Percentiles rank a stretch among this genome's conserved stretches.
These are phyloP conservation scores for Phytophthora constricta DNA, from an alignment of 352 stramenopile species.

Conservation along the genomic window DNA sequence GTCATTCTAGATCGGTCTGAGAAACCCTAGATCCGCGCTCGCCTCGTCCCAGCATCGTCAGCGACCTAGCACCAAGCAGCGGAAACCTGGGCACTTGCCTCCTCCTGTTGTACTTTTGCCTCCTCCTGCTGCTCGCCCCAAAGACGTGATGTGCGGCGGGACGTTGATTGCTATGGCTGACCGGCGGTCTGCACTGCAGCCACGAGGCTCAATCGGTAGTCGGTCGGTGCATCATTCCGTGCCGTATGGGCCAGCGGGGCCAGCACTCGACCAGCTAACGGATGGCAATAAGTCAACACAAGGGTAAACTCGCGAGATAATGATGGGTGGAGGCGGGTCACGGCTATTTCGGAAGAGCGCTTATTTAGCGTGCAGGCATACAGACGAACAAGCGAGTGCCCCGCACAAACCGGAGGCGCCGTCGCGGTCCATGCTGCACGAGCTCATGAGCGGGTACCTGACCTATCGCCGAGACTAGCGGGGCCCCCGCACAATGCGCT, in stretches of 20 bases:
- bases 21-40: not conserved
- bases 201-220: not conserved
- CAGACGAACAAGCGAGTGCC: not conserved
- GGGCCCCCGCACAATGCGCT: too few relatives aligned
- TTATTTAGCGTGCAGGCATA: too few relatives aligned
- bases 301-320: not conserved
- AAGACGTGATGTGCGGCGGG: not conserved
- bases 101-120: too few relatives aligned
- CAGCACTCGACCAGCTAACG: not conserved
- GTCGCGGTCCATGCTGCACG: constrained; percentile 2
- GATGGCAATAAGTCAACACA: not conserved
- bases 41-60: too few relatives aligned
- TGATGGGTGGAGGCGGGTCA: constrained; percentile 4
- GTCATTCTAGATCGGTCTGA: not conserved
- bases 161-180: constrained; percentile 1
- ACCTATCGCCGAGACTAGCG: too few relatives aligned
- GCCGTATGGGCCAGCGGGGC: not conserved
- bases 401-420: not conserved
- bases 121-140: constrained; percentile 3
- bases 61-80: not conserved
- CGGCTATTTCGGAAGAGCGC: not conserved
- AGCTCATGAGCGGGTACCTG: too few relatives aligned
- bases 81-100: too few relatives aligned
- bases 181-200: not conserved
- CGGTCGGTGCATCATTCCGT: not conserved